Percentiles rank a stretch among this genome's conserved stretches.
phyloP scores from a whole-genome alignment of 2,329 filamentous ascomycete species.

The Colletotrichum ledebouriae region DNA sequence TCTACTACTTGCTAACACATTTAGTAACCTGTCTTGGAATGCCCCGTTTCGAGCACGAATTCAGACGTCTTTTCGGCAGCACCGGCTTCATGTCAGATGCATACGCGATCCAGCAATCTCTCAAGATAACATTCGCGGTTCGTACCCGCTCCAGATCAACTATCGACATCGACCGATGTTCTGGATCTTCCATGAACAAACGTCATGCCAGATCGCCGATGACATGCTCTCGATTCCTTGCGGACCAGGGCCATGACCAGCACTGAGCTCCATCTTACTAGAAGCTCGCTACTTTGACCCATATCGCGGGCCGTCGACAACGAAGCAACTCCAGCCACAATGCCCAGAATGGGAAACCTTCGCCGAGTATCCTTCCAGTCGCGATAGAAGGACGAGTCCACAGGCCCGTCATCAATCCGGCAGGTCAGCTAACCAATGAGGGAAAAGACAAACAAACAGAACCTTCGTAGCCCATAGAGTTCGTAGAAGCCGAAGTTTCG shows the following conservation, averaged over 20 bases:
- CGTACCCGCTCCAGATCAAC: background rate
- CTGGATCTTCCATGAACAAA: background rate
- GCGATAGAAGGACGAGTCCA: background rate
- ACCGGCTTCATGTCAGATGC: background rate
- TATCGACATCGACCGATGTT: constrained; percentile 3
- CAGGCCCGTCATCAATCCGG: background rate
- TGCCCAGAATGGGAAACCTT: background rate
- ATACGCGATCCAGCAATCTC: background rate
- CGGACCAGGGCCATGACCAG: constrained; percentile 15
- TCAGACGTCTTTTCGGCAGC: background rate
- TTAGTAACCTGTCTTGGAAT: background rate
- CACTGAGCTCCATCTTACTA: background rate
- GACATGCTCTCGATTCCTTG: constrained; percentile 21
- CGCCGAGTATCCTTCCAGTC: background rate
- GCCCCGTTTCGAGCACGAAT: constrained; percentile 6
- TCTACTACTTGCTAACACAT: background rate
- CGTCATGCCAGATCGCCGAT: constrained; percentile 32
- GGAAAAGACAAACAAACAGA: constrained; percentile 17
- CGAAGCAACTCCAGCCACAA: constrained; percentile 20
- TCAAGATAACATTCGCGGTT: background rate
- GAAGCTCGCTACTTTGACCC: background rate
- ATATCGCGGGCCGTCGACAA: constrained; percentile 21
- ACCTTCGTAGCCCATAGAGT: background rate
- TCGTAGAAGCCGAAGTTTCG: constrained; percentile 24
- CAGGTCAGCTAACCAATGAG: background rate